These are phyloP conservation scores for Fraxinus platypoda DNA, from an alignment of 305 asterid genomes.

Conservation along the genomic window DNA sequence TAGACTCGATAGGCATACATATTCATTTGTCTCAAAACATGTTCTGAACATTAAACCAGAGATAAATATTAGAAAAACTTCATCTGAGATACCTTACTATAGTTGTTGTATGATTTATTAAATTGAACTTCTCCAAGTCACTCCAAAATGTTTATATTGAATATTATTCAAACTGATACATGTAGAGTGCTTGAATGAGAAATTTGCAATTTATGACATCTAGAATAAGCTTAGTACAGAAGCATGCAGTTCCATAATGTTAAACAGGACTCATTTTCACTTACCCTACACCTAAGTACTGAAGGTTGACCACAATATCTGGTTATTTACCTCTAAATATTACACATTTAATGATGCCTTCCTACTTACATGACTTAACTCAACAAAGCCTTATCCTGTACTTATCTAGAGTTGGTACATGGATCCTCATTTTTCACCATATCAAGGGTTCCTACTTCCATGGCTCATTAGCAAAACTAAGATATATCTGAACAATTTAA, in stretches of 20 bases:
- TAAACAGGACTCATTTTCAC: background rate
- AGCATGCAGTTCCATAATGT: background rate
- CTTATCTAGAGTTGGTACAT: background rate
- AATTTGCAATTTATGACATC: background rate
- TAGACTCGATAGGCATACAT: background rate
- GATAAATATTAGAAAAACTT: background rate
- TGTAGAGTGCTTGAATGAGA: background rate
- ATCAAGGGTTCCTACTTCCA: background rate
- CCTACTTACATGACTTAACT: background rate
- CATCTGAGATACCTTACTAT: background rate
- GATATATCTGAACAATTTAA: background rate
- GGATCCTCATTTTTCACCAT: background rate
- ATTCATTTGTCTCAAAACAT: background rate
- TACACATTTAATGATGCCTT: background rate
- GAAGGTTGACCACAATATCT: background rate
- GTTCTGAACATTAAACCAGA: background rate
- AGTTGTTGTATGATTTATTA: background rate
- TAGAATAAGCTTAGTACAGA: background rate
- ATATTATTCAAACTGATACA: background rate
- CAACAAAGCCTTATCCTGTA: background rate
- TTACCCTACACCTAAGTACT: constrained; percentile 7
- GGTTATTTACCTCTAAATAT: background rate
- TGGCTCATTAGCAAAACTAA: background rate
- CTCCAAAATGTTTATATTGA: background rate
- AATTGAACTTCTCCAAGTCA: background rate